These are phyloP conservation scores for Daldinia concentrica DNA, from an alignment of 495 filamentous ascomycete species.

Conservation along the genomic window DNA sequence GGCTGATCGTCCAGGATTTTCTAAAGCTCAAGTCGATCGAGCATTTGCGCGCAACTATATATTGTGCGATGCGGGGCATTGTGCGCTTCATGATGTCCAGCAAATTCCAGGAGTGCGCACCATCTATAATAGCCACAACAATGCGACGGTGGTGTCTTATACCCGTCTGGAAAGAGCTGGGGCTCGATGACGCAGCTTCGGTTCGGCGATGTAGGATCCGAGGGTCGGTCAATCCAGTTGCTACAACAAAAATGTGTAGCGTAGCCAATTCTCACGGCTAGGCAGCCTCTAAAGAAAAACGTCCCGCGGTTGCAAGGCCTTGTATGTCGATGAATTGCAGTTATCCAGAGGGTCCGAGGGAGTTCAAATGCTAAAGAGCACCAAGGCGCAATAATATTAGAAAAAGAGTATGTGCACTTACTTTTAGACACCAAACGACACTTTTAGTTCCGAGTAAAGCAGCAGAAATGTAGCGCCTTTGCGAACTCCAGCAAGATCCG, in stretches of 20 bases:
- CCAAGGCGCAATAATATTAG: slow-evolving; percentile 19
- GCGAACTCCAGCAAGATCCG: slow-evolving; percentile 49
- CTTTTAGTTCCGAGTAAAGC: slow-evolving; percentile 51
- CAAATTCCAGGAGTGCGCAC: slow-evolving; percentile 10
- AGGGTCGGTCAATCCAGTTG: slow-evolving; percentile 34
- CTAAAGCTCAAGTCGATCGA: slow-evolving; percentile 41
- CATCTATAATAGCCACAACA: slow-evolving; percentile 9
- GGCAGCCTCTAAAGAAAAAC: slow-evolving; percentile 8
- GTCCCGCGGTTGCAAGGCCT: slow-evolving; percentile 10
- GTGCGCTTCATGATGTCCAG: slow-evolving; percentile 19
- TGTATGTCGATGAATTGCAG: slow-evolving; percentile 5
- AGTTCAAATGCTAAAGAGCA: slow-evolving; percentile 42
- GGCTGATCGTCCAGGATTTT: slow-evolving; percentile 42
- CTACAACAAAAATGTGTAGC: slow-evolving; percentile 30
- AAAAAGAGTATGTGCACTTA: slow-evolving; percentile 43
- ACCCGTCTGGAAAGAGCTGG: slow-evolving; percentile 10
- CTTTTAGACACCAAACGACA: slow-evolving; percentile 53
- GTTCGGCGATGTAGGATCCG: slow-evolving; percentile 40
- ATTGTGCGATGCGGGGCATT: slow-evolving; percentile 44
- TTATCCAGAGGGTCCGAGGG: slow-evolving; percentile 14
- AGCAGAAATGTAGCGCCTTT: slow-evolving; percentile 48
- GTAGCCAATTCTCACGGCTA: slow-evolving; percentile 15
- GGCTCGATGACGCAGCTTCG: slow-evolving; percentile 46
- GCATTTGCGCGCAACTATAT: slow-evolving; percentile 37
- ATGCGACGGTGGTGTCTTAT: slow-evolving; percentile 6